Evolutionary conservation across 768 basidiomycete species (phyloP), one percentile per base, ranked within the genome.

Genomic region (Podaxis sp.): DNA sequence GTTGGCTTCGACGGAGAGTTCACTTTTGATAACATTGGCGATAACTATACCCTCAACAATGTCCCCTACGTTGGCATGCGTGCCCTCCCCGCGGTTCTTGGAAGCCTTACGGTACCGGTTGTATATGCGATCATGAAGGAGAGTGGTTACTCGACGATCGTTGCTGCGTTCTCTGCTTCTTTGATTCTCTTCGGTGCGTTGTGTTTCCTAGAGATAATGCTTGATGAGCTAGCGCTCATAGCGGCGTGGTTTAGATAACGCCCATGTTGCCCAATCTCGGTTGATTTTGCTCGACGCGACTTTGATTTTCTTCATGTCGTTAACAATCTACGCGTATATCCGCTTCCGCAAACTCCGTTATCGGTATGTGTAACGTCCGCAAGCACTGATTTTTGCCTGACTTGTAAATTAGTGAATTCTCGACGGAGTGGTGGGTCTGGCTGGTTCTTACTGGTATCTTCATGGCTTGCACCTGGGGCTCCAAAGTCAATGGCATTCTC

Each of bases 71-170:
- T 96, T 57, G 96, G 95, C 66, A 88, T 99, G 87, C 84, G 97
- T 44, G 89, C 92, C 4, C 84, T 99, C 20, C 95, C 95, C 5
- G 97, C 96, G 3, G 84, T 97, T 65, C 81, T 99, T 33, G 94
- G 93, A 54, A 91, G 91, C 77, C 78, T 97, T 28, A 98, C 96
- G 0, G 76, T 99, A 13, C 92, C 96, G 0, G 79, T 99, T 64
- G 88, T 99, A 0, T 99, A 95, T 70, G 90, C 84, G 24, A 98
- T 96, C 74, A 99, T 99, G 97, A 91, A 97, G 75, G 95, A 99
- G 80, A 91, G 91, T 64, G 97, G 97, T 5, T 98, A 96, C 73
- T 95, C 96, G 0, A 92, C 94, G 4, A 77, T 95, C 40, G 87
- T 99, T 63, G 88, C 94, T 6, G 88, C 93, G 0, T 96, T 99